Evolutionary conservation across 768 basidiomycete genomes (phyloP).

Genomic region (Boletus tomentosulus): DNA sequence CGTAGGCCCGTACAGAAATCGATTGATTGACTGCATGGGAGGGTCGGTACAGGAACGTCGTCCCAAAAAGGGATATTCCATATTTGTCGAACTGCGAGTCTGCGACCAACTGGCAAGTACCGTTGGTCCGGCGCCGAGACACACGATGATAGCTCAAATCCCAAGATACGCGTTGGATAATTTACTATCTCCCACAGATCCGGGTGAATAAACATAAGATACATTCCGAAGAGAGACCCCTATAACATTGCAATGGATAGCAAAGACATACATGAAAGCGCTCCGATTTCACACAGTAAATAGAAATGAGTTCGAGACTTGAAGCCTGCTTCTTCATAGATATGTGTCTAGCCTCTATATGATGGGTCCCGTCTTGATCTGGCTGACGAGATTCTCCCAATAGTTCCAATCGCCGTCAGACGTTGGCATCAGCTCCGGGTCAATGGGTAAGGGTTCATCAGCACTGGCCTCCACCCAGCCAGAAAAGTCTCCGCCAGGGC

Average conservation of each 20-base stretch:
- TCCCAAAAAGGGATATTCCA: constrained; percentile 16
- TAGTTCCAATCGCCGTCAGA: constrained; percentile 73
- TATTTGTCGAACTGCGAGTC: constrained; percentile 1
- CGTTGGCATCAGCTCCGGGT: constrained; percentile 44
- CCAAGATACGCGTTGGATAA: background rate
- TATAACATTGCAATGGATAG: background rate
- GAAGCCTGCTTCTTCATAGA: constrained; percentile 10
- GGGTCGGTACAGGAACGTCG: background rate
- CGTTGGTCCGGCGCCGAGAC: too few species aligned
- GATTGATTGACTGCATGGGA: constrained; percentile 81
- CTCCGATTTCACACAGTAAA: constrained; percentile 2
- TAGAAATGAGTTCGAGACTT: constrained; percentile 1
- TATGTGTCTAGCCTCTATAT: constrained; percentile 17
- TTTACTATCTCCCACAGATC: background rate
- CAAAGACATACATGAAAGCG: constrained; percentile 9
- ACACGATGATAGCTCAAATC: background rate
- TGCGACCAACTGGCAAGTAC: too few species aligned
- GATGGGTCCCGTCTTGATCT: constrained; percentile 38
- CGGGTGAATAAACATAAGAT: background rate
- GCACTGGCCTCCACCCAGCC: constrained; percentile 51
- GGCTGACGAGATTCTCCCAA: constrained; percentile 75
- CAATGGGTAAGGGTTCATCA: constrained; percentile 36
- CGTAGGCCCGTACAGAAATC: constrained; percentile 93
- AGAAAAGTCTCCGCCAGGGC: constrained; percentile 52
- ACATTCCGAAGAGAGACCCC: background rate